Evolutionary conservation across 73 alveolate genomes (phyloP), one percentile per base, ranked within the genome.

Genomic region (Paramecium bursaria): DNA sequence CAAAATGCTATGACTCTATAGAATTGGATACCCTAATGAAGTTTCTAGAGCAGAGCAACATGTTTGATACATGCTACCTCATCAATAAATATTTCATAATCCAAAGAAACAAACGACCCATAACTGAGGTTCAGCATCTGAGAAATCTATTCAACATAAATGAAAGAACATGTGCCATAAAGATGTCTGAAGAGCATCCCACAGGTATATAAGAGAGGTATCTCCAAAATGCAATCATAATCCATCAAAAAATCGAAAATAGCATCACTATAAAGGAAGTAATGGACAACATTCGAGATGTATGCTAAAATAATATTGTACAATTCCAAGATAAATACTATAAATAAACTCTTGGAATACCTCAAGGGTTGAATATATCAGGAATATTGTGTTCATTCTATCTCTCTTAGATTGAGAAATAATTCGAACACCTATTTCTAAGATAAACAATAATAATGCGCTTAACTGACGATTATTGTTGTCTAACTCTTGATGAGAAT

Each of bases 1-100:
- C 87, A 46, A 93, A 93, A 87, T 93, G 98, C 50, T 92, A 92
- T 92, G 97, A 92, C 74, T 73, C 86, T 15, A 92, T 92, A 2
- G 75, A 90, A 48, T 53, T 79, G 25, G 88, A 75, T 52, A 87
- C 85, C 19, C 75, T 92, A 26, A 55, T 86, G 4, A 48, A 89
- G n/a, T 92, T 90, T 86, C 75, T 92, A 4, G 33, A 74, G 60
- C 31, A 74, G 48, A 80, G 95, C 15, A 79, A 92, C 17, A 47
- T 90, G 21, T 50, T 92, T n/a, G 92, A 75, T 29, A 55, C 29
- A 13, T 21, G 31, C 17, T 79, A 79, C 21, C 15, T 55, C 46
- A 79, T 79, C 10, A 79, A 79, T 79, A 79, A 79, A 53, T 79
- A 79, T 39, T 55, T 48, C 35, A 25, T 79, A 3, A 42, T 79